Percentiles rank a stretch among this genome's conserved stretches.
These are phyloP conservation scores for Mycosphaerelloides madeirae DNA, from an alignment of 2,329 filamentous ascomycete species.

Conservation along the genomic window DNA sequence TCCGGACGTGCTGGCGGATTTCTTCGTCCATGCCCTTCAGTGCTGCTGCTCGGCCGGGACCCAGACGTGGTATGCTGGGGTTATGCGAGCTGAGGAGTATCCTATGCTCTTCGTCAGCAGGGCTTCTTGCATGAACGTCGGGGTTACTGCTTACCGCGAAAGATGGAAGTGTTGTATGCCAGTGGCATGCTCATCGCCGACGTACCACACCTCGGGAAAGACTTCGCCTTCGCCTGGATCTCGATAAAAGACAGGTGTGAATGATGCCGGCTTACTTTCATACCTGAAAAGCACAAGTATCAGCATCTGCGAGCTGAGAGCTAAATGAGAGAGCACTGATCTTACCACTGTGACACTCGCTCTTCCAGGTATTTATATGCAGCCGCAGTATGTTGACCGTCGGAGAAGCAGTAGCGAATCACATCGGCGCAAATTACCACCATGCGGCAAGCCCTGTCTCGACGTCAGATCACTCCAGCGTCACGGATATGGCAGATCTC, in stretches of 20 bases:
- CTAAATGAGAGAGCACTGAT: not conserved
- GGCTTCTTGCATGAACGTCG: too few relatives aligned
- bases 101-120: not conserved
- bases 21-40: constrained; percentile 40
- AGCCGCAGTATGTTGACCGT: constrained; percentile 29
- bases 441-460: constrained; percentile 52
- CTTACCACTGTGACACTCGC: constrained; percentile 33
- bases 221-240: constrained; percentile 38
- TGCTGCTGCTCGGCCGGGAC: constrained; percentile 37
- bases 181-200: constrained; percentile 55
- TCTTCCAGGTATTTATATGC: constrained; percentile 45
- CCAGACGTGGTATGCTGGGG: constrained; percentile 50
- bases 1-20: constrained; percentile 46
- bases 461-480: not conserved
- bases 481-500: not conserved
- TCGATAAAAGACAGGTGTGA: constrained; percentile 51
- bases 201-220: constrained; percentile 55
- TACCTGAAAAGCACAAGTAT: constrained; percentile 41
- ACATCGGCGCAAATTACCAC: constrained; percentile 61
- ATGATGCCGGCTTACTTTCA: constrained; percentile 47
- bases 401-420: constrained; percentile 58
- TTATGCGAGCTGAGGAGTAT: constrained; percentile 56
- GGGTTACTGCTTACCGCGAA: constrained; percentile 33
- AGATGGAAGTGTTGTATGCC: constrained; percentile 59
- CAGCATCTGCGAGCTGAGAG: not conserved